Conservation (phyloP, 257 asterid genomes). For the Jaltomata sinuosa region DNA sequence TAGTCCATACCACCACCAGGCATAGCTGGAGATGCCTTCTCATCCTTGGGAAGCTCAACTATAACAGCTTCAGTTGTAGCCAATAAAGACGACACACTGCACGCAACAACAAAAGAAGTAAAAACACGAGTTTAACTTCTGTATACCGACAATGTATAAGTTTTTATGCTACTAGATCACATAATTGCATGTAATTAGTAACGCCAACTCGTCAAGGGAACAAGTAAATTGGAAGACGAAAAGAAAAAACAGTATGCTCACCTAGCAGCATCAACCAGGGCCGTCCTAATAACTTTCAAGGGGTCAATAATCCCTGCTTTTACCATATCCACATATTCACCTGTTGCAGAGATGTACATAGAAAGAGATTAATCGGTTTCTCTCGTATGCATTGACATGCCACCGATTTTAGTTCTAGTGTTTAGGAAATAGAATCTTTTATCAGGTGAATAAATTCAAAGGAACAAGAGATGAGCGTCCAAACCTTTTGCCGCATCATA, state of each 20-base stretch:
- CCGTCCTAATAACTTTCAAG: constrained; percentile 60
- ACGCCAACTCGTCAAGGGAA: not conserved
- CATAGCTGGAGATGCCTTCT: constrained; percentile 27
- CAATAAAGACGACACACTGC: constrained; percentile 36
- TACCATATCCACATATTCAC: constrained; percentile 51
- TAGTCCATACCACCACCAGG: constrained; percentile 25
- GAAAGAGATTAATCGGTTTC: not conserved
- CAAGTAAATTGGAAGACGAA: not conserved
- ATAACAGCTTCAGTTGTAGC: constrained; percentile 57
- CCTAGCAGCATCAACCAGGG: constrained; percentile 61
- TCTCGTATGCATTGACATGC: not conserved
- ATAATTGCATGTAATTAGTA: not conserved
- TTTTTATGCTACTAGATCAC: not conserved
- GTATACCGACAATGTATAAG: not conserved
- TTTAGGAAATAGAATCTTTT: not conserved
- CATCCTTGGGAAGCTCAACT: constrained; percentile 34
- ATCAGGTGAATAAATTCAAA: not conserved
- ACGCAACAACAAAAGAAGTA: not conserved
- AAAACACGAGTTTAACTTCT: not conserved
- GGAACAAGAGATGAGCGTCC: not conserved
- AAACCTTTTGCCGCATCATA: constrained; percentile 60
- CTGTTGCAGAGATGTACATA: constrained; percentile 12
- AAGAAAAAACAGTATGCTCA: not conserved
- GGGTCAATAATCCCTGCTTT: constrained; percentile 59
- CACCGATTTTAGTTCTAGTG: not conserved